Conservation (phyloP, 2,329 filamentous ascomycete genomes). For the Rutstroemia sp. region DNA sequence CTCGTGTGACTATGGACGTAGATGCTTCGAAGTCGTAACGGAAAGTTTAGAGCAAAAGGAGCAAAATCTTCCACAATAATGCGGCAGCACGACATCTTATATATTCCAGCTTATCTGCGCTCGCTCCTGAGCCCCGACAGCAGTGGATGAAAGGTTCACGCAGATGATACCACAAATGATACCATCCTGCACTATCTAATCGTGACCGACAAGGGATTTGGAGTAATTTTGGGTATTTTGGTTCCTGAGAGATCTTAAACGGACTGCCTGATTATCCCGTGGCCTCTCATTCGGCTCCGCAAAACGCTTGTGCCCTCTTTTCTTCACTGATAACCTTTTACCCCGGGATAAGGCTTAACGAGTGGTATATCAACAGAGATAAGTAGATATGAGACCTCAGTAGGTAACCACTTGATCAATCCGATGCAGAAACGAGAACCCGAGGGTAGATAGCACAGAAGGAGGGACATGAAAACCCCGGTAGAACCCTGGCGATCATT, state of each 20-base stretch:
- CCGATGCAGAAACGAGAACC: neutral
- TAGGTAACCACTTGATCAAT: neutral
- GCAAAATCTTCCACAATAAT: neutral
- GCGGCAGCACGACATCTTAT: neutral
- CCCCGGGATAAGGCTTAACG: too few relatives aligned
- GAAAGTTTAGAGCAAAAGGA: neutral
- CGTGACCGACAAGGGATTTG: slow-evolving; percentile 7
- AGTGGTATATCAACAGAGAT: neutral
- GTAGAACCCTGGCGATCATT: slow-evolving; percentile 2
- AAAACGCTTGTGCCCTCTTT: neutral
- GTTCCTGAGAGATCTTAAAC: neutral
- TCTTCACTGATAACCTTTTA: neutral
- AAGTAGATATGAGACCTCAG: neutral
- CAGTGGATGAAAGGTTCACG: neutral
- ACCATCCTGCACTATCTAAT: slow-evolving; percentile 10
- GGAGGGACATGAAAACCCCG: neutral
- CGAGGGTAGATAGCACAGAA: neutral
- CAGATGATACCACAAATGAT: neutral
- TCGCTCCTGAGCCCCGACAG: neutral
- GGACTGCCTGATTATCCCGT: slow-evolving; percentile 4
- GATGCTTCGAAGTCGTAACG: too few relatives aligned
- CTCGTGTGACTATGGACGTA: too few relatives aligned
- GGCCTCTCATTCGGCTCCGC: slow-evolving; percentile 6
- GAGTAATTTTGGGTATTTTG: neutral
- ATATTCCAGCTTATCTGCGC: neutral